Conservation (phyloP, 1,139 yeast genomes). For the Pichia sp. region DNA sequence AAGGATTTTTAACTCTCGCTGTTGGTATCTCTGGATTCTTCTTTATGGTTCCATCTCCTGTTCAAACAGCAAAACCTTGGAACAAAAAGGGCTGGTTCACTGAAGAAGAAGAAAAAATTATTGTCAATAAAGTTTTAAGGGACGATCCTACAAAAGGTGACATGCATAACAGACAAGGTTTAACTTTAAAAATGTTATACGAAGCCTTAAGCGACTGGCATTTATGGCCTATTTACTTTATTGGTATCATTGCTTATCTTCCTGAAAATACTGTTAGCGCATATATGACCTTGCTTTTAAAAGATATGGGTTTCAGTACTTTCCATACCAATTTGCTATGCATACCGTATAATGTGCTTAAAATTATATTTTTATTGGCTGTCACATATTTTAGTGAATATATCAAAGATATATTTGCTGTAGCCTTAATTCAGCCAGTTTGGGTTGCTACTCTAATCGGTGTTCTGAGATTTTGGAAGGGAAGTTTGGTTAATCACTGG, state of each 20-base stretch:
- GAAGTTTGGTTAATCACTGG: constrained; percentile 40
- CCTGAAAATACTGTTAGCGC: constrained; percentile 33
- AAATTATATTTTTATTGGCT: constrained; percentile 30
- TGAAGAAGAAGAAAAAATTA: constrained; percentile 52
- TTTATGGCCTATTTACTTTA: constrained; percentile 49
- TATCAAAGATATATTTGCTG: constrained; percentile 30
- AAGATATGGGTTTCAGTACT: constrained; percentile 46
- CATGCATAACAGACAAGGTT: constrained; percentile 55
- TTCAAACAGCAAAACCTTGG: constrained; percentile 43
- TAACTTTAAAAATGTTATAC: constrained; percentile 30
- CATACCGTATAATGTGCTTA: constrained; percentile 38
- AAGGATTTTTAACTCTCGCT: constrained; percentile 47
- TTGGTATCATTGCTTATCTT: constrained; percentile 41
- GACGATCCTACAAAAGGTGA: constrained; percentile 68
- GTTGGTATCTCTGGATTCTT: constrained; percentile 47
- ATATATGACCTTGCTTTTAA: constrained; percentile 47
- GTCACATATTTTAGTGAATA: constrained; percentile 34
- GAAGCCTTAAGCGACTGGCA: constrained; percentile 43
- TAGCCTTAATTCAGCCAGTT: constrained; percentile 31
- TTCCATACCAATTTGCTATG: constrained; percentile 45
- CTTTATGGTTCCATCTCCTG: constrained; percentile 53
- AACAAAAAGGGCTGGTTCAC: constrained; percentile 50
- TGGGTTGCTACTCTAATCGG: constrained; percentile 33
- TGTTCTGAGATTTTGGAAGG: constrained; percentile 43
- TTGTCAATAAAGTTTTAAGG: constrained; percentile 53